Conservation (phyloP, 139 green algal genomes). For the Chlorella sorokiniana region DNA sequence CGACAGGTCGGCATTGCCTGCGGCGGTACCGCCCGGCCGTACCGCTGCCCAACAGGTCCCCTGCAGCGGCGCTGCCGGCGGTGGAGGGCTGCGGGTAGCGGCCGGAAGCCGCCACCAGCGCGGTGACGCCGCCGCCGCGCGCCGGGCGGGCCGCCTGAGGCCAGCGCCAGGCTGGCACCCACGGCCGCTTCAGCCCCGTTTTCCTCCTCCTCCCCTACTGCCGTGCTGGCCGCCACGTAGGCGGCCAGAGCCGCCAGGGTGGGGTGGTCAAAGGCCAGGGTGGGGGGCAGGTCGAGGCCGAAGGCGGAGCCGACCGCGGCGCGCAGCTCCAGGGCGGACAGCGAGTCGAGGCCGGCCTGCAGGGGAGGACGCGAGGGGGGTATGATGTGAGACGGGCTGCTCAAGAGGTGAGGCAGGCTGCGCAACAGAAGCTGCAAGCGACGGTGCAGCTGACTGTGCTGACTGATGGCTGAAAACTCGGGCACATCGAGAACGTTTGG, state of each 20-base stretch:
- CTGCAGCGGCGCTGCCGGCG: background rate
- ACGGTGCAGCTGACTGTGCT: background rate
- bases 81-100: background rate
- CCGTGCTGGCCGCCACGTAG: background rate
- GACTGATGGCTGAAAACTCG: background rate
- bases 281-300: constrained; percentile 53
- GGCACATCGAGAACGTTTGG: background rate
- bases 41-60: background rate
- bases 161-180: background rate
- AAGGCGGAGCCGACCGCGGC: constrained; percentile 39
- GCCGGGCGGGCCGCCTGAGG: background rate
- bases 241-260: constrained; percentile 35
- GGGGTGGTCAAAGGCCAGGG: constrained; percentile 69
- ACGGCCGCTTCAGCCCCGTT: too few relatives aligned
- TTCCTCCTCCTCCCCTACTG: background rate
- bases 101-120: background rate
- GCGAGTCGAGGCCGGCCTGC: constrained; percentile 72
- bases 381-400: background rate
- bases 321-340: constrained; percentile 54
- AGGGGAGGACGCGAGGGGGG: background rate
- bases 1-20: constrained; percentile 2
- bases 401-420: background rate
- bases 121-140: background rate
- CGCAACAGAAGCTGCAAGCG: background rate
- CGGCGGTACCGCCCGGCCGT: background rate